Conservation (phyloP, 148 eudicot genomes). For the Rhododendron ovatum region DNA sequence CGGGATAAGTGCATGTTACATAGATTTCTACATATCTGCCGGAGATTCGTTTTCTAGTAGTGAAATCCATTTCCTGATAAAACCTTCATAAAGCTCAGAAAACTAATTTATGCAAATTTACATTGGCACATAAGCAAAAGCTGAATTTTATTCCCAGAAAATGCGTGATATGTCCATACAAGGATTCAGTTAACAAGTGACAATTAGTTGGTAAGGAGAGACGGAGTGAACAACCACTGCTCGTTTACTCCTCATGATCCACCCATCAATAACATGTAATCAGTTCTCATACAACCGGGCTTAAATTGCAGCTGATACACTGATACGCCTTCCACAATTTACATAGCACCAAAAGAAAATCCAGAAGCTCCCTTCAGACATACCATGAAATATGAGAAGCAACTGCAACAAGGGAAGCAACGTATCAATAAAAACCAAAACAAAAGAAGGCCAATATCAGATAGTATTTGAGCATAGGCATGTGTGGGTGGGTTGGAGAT, state of each 20-base stretch:
- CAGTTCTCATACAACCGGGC: neutral
- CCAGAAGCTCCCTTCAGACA: neutral
- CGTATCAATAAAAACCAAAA: neutral
- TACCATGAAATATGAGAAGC: neutral
- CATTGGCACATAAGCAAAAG: neutral
- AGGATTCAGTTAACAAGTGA: neutral
- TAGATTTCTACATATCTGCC: neutral
- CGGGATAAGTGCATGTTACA: neutral
- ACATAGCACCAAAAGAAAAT: constrained; percentile 3
- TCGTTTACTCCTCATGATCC: neutral
- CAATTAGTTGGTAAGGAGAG: neutral
- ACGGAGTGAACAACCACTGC: neutral
- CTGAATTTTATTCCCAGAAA: neutral
- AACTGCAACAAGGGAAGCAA: neutral
- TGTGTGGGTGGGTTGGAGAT: neutral
- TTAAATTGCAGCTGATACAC: neutral
- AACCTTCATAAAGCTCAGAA: neutral
- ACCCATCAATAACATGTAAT: neutral
- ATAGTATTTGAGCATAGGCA: neutral
- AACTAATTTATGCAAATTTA: neutral
- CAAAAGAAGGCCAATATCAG: neutral
- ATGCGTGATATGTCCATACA: neutral
- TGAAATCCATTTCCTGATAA: neutral
- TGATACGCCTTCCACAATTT: neutral
- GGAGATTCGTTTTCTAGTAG: neutral